A percentile compares a stretch with the other conserved stretches of the same genome.
phyloP scores from a whole-genome alignment of 805 yeast species.

The Ogataea parapolymorpha region DNA sequence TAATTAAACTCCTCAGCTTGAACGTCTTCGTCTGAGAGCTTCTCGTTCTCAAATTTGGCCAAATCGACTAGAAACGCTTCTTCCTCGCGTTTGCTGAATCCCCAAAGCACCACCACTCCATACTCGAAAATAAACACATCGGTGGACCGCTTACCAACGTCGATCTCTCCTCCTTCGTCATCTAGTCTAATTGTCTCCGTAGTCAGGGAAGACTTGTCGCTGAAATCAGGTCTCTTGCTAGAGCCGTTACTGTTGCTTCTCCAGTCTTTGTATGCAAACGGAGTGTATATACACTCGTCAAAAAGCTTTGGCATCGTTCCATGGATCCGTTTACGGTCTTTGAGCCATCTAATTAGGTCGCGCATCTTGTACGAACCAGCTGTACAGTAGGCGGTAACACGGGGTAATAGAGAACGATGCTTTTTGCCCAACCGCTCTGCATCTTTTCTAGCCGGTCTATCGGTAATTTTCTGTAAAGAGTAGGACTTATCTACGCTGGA shows the following conservation, averaged over 20 bases:
- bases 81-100: conserved; percentile 83
- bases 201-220: conserved; percentile 2
- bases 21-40: conserved; percentile 85
- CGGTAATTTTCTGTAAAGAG: conserved; percentile 84
- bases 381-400: conserved; percentile 96
- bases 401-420: conserved; percentile 78
- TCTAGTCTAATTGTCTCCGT: conserved; percentile 63
- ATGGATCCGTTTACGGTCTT: conserved; percentile 68
- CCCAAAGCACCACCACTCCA: conserved; percentile 98
- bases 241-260: conserved; percentile 39
- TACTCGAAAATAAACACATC: conserved; percentile 91
- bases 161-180: conserved; percentile 94
- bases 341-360: conserved; percentile 80
- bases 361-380: conserved; percentile 90
- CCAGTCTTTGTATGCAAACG: conserved; percentile 82
- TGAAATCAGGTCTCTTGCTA: conserved; percentile 6
- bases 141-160: conserved; percentile 69
- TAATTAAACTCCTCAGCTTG: conserved; percentile 95
- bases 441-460: conserved; percentile 84
- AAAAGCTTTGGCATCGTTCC: conserved; percentile 82
- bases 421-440: conserved; percentile 90
- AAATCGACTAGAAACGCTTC: conserved; percentile 74
- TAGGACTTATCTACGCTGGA: conserved; percentile 44
- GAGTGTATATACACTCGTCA: conserved; percentile 94
- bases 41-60: conserved; percentile 89